Conservation (phyloP, 176 grass and related monocot genomes). For the Bolboschoenus planiculmis region DNA sequence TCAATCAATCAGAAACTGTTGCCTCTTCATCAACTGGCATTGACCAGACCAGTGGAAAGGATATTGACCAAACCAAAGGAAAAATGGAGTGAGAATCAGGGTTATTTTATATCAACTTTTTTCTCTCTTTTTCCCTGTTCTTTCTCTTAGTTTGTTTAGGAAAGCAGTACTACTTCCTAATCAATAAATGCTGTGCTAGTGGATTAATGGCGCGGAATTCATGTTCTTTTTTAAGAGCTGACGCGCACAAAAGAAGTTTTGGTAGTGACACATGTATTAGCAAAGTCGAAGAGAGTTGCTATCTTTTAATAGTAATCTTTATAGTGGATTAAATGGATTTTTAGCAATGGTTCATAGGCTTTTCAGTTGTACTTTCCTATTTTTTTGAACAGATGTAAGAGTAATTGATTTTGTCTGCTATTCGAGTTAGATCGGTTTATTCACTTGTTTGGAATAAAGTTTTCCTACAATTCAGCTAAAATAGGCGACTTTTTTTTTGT, state of each 20-base stretch:
- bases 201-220: not conserved
- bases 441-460: not conserved
- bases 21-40: conserved; percentile 14
- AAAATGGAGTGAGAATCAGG: conserved; percentile 59
- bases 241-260: not conserved
- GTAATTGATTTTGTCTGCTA: not conserved
- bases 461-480: not conserved
- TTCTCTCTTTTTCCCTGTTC: not conserved
- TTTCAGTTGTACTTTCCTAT: not conserved
- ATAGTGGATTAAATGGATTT: not conserved
- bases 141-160: not conserved
- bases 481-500: not conserved
- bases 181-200: not conserved
- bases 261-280: not conserved
- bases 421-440: not conserved
- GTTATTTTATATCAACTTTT: not conserved
- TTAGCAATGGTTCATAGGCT: not conserved
- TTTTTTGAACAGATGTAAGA: not conserved
- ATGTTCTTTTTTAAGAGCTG: not conserved
- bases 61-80: conserved; percentile 40
- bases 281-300: not conserved
- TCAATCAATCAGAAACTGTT: conserved; percentile 40
- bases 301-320: not conserved
- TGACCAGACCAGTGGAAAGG: conserved; percentile 29
- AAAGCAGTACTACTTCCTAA: not conserved